These are phyloP conservation scores for Caryopteris hybrid DNA, from an alignment of 305 asterid species.

Conservation along the genomic window DNA sequence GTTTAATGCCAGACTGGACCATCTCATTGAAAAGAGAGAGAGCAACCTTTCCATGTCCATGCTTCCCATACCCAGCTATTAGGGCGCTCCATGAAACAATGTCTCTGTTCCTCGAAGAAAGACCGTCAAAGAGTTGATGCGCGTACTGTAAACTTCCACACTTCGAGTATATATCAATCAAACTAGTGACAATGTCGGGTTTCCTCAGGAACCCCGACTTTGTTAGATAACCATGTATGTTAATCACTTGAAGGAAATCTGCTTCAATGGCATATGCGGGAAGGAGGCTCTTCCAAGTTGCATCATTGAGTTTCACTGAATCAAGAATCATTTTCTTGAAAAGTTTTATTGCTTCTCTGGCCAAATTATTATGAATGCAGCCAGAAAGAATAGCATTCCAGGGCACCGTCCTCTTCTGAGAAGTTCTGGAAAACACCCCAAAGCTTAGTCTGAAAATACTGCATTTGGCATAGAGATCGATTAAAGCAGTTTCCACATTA, in stretches of 20 bases:
- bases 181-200: constrained; percentile 61
- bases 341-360: constrained; percentile 53
- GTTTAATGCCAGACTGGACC: constrained; percentile 63
- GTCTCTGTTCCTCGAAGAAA: constrained; percentile 48
- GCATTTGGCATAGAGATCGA: constrained; percentile 82
- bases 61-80: constrained; percentile 75
- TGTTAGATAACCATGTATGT: constrained; percentile 59
- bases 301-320: constrained; percentile 57
- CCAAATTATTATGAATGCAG: constrained; percentile 53
- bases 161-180: constrained; percentile 76
- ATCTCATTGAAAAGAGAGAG: constrained; percentile 69
- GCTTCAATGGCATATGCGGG: constrained; percentile 79
- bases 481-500: constrained; percentile 70
- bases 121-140: constrained; percentile 47
- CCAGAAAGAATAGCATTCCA: constrained; percentile 88
- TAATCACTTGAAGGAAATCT: constrained; percentile 61
- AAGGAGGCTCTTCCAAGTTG: constrained; percentile 80
- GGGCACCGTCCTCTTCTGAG: constrained; percentile 67
- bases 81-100: constrained; percentile 82
- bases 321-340: constrained; percentile 65
- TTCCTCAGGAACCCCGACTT: constrained; percentile 65
- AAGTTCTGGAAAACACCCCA: constrained; percentile 51
- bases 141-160: constrained; percentile 64
- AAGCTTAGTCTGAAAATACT: constrained; percentile 39
- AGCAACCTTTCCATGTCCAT: constrained; percentile 61